These are phyloP conservation scores for Diphasiastrum complanatum DNA, from an alignment of 83 land plant genomes.

Conservation along the genomic window DNA sequence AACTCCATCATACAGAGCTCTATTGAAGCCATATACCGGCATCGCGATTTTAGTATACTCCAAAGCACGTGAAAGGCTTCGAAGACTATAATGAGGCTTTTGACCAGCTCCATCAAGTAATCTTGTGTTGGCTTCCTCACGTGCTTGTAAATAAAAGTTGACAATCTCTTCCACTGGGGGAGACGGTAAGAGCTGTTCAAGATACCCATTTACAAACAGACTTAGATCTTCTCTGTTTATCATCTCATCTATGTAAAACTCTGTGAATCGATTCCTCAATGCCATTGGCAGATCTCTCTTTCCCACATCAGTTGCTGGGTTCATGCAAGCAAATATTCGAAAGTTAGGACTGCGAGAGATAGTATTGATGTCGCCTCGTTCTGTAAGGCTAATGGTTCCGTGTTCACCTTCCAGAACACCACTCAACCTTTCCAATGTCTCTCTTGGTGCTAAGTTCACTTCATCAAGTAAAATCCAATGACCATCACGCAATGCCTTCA, in stretches of 20 bases:
- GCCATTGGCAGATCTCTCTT: slow-evolving; percentile 73
- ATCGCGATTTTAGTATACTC: slow-evolving; percentile 60
- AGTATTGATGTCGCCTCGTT: slow-evolving; percentile 76
- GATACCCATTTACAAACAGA: slow-evolving; percentile 46
- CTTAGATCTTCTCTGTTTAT: slow-evolving; percentile 62
- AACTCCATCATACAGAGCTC: slow-evolving; percentile 86
- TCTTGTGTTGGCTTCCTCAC: slow-evolving; percentile 62
- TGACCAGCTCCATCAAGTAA: slow-evolving; percentile 94
- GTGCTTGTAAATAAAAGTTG: slow-evolving; percentile 67
- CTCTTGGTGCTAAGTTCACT: slow-evolving; percentile 86
- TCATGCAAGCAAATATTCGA: slow-evolving; percentile 96
- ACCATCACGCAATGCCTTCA: slow-evolving; percentile 75
- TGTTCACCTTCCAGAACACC: slow-evolving; percentile 77
- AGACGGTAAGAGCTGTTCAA: slow-evolving; percentile 41
- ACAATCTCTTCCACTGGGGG: slow-evolving; percentile 51
- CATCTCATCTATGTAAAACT: slow-evolving; percentile 82
- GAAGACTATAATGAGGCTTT: slow-evolving; percentile 90
- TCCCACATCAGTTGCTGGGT: slow-evolving; percentile 98
- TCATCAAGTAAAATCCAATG: slow-evolving; percentile 95
- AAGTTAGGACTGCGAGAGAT: slow-evolving; percentile 67
- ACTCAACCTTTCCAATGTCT: slow-evolving; percentile 77
- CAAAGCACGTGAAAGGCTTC: slow-evolving; percentile 85
- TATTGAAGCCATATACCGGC: slow-evolving; percentile 49
- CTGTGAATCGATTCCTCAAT: slow-evolving; percentile 79
- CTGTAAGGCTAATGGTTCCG: slow-evolving; percentile 79